A percentile compares a stretch with the other conserved stretches of the same genome.
These are phyloP conservation scores for Conticribra weissflogii DNA, from an alignment of 108 stramenopile species.

Conservation along the genomic window DNA sequence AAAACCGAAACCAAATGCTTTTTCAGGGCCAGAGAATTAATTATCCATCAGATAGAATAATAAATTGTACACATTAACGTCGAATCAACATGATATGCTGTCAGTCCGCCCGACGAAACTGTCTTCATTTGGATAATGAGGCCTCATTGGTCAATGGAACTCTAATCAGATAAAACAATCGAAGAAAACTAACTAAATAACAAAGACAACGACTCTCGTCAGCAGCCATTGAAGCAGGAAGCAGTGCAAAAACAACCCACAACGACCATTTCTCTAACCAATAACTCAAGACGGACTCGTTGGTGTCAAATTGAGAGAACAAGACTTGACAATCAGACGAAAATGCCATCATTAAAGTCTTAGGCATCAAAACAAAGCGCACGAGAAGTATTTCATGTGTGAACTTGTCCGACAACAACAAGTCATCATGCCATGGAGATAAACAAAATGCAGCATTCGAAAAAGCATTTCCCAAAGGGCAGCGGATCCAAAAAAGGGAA, in stretches of 20 bases:
- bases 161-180: not conserved
- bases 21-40: not conserved
- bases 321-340: too few relatives aligned
- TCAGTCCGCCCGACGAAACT: conserved; percentile 24
- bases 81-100: conserved; percentile 9
- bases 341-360: too few relatives aligned
- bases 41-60: not conserved
- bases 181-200: not conserved
- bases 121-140: conserved; percentile 8
- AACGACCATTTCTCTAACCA: not conserved
- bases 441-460: not conserved
- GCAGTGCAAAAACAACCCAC: too few relatives aligned
- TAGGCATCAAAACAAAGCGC: too few relatives aligned
- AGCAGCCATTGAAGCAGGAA: too few relatives aligned
- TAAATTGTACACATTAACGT: conserved; percentile 19
- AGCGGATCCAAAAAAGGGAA: not conserved
- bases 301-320: not conserved
- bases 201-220: not conserved
- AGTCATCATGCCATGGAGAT: too few relatives aligned
- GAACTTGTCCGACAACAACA: too few relatives aligned
- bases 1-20: not conserved
- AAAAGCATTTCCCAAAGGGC: not conserved
- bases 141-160: too few relatives aligned
- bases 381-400: too few relatives aligned
- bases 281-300: not conserved